These are phyloP conservation scores for Physcomitrellopsis africana DNA, from an alignment of 225 moss, liverwort and hornwort species.

Conservation along the genomic window DNA sequence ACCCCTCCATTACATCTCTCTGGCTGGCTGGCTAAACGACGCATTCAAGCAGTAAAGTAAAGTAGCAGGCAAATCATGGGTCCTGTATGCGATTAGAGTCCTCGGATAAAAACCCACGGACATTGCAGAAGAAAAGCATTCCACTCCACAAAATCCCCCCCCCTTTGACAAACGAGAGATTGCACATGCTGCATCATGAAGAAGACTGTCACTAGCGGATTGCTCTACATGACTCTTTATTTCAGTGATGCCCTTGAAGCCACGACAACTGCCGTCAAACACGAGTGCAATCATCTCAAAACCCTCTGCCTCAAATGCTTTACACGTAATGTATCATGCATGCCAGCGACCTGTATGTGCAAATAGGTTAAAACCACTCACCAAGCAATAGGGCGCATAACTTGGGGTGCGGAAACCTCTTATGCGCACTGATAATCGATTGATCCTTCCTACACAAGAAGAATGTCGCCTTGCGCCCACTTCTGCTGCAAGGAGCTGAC, in stretches of 20 bases:
- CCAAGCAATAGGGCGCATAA: neutral
- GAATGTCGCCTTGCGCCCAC: neutral
- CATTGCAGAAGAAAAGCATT: no score
- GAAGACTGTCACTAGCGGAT: neutral
- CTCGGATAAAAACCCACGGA: neutral
- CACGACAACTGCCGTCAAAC: neutral
- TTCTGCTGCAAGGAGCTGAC: neutral
- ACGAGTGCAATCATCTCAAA: neutral
- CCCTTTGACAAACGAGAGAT: no score
- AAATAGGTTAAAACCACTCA: constrained; percentile 12
- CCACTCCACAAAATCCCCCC: no score
- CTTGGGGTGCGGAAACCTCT: neutral
- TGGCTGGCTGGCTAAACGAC: no score
- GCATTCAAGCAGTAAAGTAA: neutral
- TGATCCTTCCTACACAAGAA: neutral
- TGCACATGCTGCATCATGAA: neutral
- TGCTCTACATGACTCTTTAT: neutral
- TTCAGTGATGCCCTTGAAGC: no score
- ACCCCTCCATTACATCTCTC: no score
- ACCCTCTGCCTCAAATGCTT: neutral
- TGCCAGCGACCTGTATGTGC: neutral
- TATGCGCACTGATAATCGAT: neutral
- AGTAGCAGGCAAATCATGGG: neutral
- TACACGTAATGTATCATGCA: neutral
- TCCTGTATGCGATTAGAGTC: no score